Base-by-base conservation (phyloP, 805 yeast species). In the Ogataea degrootiae region DNA sequence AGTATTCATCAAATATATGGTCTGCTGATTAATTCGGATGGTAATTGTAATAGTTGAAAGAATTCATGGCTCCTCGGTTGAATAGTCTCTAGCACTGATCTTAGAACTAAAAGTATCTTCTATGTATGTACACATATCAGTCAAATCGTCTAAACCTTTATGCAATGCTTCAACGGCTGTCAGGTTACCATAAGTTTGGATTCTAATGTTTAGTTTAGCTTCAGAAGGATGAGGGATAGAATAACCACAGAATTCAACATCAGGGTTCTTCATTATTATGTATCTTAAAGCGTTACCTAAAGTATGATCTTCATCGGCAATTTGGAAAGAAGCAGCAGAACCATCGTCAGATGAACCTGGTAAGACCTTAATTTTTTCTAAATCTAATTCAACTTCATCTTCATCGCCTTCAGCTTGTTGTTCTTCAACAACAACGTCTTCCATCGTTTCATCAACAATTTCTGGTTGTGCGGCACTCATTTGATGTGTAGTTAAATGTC, bases 191-290 rank as follows among this genome's bases (percentile, higher is more conserved):
- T 90, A 91, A 1, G 99, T 94, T 71, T 94, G 99, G 53, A 94
- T 89, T 70, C 99, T 82, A 48, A 94, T 66, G 70, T 94, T 89
- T 69, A 94, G 73, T 57, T 86, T 85, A 51, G 88, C 76, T 69
- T 94, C 99, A 34, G 96, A 87, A 17, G 99, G 99, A 69, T 94
- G 99, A 11, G 99, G 99, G 56, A 94, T 94, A 39, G 97, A 89
- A 71, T 94, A 94, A 47, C 99, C 99, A 64, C 98, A 92, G 67
- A 94, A 94, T 64, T 94, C 99, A 23, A 94, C 99, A 55, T 90
- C 96, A 36, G 97, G 97, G 62, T 94, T 94, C 71, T 92, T 91
- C 96, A 94, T 90, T 58, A 94, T 89, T 65, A 92, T 82, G 68
- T 90, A 91, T 65, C 97, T 82, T 45, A 94, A 77, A 6, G 98